phyloP scores from a whole-genome alignment of 169 alveolate genomes.

The Miamiensis avidus region DNA sequence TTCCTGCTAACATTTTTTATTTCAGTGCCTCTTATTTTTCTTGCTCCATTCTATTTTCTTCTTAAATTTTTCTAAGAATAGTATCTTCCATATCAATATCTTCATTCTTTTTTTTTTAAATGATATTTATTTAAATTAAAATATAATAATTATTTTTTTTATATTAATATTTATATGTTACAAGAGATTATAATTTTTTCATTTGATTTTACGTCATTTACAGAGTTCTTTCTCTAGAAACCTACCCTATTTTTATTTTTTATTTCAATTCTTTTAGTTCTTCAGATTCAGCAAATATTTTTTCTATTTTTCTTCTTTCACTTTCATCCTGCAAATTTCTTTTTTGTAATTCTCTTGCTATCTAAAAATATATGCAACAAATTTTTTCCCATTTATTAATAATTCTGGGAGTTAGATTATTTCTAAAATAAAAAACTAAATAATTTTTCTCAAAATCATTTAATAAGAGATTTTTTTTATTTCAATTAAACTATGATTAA shows the following conservation, averaged over 20 bases:
- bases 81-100: conserved; percentile 60
- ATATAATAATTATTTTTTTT: neutral
- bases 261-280: conserved; percentile 60
- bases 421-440: too few relatives aligned
- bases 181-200: neutral
- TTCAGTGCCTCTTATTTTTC: conserved; percentile 35
- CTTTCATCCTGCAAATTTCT: conserved; percentile 59
- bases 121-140: conserved; percentile 26
- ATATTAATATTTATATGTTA: neutral
- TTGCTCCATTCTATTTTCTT: conserved; percentile 38
- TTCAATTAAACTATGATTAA: too few relatives aligned
- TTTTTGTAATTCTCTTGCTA: conserved; percentile 65
- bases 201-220: conserved; percentile 57
- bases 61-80: conserved; percentile 49
- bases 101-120: too few relatives aligned
- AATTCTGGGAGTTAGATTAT: too few relatives aligned
- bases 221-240: conserved; percentile 64
- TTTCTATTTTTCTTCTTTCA: conserved; percentile 47
- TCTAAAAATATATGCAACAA: too few relatives aligned
- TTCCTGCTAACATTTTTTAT: conserved; percentile 41
- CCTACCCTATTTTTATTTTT: conserved; percentile 61
- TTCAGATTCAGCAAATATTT: conserved; percentile 61
- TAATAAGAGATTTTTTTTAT: too few relatives aligned
- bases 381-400: too few relatives aligned
- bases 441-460: too few relatives aligned